Conservation (phyloP, 106 monocot species). For the Platanthera guangdongensis region DNA sequence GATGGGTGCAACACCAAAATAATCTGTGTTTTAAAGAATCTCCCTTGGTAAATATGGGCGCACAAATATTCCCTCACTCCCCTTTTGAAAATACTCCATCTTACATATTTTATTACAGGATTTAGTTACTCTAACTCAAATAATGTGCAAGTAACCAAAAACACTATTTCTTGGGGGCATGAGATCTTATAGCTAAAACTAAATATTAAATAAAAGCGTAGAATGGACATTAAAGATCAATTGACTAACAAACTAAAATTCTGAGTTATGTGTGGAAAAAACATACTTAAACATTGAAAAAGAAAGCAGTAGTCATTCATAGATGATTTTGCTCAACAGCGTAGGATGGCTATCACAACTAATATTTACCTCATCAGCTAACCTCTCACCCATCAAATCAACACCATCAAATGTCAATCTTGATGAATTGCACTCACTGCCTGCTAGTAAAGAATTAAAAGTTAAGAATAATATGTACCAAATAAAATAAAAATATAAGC, state of each 20-base stretch:
- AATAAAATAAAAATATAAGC: neutral
- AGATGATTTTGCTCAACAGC: neutral
- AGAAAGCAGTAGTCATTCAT: neutral
- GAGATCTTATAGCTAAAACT: too few species aligned
- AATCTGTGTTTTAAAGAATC: neutral
- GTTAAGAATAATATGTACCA: neutral
- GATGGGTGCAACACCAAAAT: neutral
- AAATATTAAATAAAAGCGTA: too few species aligned
- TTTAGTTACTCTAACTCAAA: neutral
- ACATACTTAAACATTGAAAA: neutral
- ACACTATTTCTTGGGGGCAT: neutral
- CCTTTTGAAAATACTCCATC: neutral
- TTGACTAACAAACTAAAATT: too few species aligned
- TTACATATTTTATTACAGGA: neutral
- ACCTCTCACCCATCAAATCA: slow-evolving; percentile 86
- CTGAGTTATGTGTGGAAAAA: neutral
- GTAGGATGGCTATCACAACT: neutral
- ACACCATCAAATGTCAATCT: slow-evolving; percentile 88
- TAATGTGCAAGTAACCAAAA: neutral
- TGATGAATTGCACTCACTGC: slow-evolving; percentile 70
- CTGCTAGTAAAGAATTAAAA: slow-evolving; percentile 35
- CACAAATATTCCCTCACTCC: neutral
- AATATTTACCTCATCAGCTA: slow-evolving; percentile 70
- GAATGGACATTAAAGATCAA: too few species aligned
- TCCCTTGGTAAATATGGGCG: neutral